A percentile compares a stretch with the other conserved stretches of the same genome.
phyloP scores from a whole-genome alignment of 2,329 filamentous ascomycete genomes.

The Fusarium keratoplasticum region DNA sequence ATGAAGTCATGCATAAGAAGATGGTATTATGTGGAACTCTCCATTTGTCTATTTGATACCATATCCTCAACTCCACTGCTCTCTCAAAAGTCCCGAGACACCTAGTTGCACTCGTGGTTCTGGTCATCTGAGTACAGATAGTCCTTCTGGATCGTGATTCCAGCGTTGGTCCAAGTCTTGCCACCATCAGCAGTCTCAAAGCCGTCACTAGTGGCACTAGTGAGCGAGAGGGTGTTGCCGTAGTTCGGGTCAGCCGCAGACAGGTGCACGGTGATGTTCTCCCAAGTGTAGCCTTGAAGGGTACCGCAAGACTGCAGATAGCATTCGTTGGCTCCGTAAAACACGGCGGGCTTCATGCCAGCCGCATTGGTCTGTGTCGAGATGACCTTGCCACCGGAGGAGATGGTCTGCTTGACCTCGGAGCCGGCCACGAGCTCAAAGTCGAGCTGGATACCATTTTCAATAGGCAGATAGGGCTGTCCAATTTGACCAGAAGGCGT shows the following conservation, averaged over 20 bases:
- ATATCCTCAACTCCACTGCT: neutral
- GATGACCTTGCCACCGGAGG: slow-evolving; percentile 15
- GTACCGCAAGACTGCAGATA: slow-evolving; percentile 25
- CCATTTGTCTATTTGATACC: neutral
- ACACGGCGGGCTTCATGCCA: slow-evolving; percentile 27
- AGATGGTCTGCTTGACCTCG: slow-evolving; percentile 12
- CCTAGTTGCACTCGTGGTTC: slow-evolving; percentile 19
- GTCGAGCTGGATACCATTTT: slow-evolving; percentile 5
- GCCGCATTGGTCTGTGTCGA: slow-evolving; percentile 25
- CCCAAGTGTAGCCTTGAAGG: slow-evolving; percentile 11
- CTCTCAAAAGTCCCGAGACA: neutral
- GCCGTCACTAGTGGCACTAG: slow-evolving; percentile 1
- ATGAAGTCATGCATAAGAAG: too few species aligned
- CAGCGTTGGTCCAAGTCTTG: slow-evolving; percentile 23
- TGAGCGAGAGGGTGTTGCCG: slow-evolving; percentile 17
- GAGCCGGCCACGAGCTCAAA: slow-evolving; percentile 22
- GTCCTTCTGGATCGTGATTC: slow-evolving; percentile 19
- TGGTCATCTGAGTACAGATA: slow-evolving; percentile 24
- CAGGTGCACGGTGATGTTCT: slow-evolving; percentile 19
- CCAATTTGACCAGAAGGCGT: slow-evolving; percentile 11
- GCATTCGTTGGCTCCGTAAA: slow-evolving; percentile 28
- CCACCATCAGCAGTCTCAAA: slow-evolving; percentile 20
- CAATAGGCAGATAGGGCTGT: slow-evolving; percentile 14
- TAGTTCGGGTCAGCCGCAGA: slow-evolving; percentile 13
- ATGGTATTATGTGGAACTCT: neutral